Percentiles rank a stretch among this genome's conserved stretches.
These are phyloP conservation scores for Xylariomycetidae sp. DNA, from an alignment of 2,329 filamentous ascomycete genomes.

Conservation along the genomic window DNA sequence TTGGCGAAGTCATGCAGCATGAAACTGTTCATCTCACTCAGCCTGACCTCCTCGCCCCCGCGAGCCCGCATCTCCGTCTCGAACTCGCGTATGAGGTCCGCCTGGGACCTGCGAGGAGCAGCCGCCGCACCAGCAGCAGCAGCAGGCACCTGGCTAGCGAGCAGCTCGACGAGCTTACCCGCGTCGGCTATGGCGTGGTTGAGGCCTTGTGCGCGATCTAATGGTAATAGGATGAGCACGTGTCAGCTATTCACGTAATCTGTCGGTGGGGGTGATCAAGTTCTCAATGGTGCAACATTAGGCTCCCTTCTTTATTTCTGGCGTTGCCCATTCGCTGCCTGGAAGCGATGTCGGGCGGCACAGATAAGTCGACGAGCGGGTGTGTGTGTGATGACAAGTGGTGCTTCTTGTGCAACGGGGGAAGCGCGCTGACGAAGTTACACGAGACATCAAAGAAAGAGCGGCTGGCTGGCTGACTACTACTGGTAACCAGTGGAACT, in stretches of 20 bases:
- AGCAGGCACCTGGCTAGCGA: slow-evolving; percentile 9
- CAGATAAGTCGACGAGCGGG: too few relatives aligned
- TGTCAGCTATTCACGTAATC: slow-evolving; percentile 35
- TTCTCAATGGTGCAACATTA: too few relatives aligned
- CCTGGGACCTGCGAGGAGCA: slow-evolving; percentile 11
- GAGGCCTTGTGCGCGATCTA: slow-evolving; percentile 42
- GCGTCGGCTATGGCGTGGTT: slow-evolving; percentile 43
- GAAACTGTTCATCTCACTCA: slow-evolving; percentile 36
- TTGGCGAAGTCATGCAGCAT: slow-evolving; percentile 40
- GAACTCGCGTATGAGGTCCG: slow-evolving; percentile 30
- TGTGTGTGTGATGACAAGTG: too few relatives aligned
- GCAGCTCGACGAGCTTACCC: slow-evolving; percentile 30
- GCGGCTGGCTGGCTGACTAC: too few relatives aligned
- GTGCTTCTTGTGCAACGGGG: too few relatives aligned
- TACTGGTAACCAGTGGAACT: too few relatives aligned
- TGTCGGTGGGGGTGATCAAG: slow-evolving; percentile 3
- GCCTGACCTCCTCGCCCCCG: slow-evolving; percentile 37
- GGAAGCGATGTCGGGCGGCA: too few relatives aligned
- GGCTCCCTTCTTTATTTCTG: too few relatives aligned
- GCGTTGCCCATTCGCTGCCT: too few relatives aligned
- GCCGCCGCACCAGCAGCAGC: neutral
- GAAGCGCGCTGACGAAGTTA: too few relatives aligned
- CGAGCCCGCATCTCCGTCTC: slow-evolving; percentile 42
- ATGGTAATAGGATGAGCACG: slow-evolving; percentile 38
- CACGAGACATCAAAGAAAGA: too few relatives aligned